phyloP scores from a whole-genome alignment of 1,284 basidiomycete species.

The Leccinum variabile region DNA sequence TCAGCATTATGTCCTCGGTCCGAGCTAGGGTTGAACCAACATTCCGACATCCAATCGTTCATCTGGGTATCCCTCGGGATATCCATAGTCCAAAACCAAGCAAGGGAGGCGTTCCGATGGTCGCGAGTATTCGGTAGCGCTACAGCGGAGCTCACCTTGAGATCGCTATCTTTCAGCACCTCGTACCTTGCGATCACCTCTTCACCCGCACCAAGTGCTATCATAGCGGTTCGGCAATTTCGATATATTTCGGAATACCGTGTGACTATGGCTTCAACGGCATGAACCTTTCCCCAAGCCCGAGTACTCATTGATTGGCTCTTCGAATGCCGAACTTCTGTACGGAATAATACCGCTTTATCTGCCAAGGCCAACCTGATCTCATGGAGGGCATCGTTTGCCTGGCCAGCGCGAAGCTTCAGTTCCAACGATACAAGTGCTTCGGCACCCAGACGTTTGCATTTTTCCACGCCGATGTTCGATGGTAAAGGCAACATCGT shows the following conservation, averaged over 20 bases:
- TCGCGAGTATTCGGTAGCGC: neutral
- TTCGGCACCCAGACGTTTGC: neutral
- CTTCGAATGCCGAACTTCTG: neutral
- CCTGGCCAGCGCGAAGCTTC: neutral
- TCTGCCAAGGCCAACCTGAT: neutral
- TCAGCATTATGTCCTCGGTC: neutral
- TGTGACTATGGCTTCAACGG: neutral
- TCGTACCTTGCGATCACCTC: neutral
- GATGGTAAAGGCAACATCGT: neutral
- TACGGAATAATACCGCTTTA: neutral
- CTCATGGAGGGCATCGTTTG: neutral
- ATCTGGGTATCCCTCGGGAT: neutral
- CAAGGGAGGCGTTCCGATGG: neutral
- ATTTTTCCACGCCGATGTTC: neutral
- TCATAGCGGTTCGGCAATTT: neutral
- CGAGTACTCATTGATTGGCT: neutral
- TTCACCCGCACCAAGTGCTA: neutral
- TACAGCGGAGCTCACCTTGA: neutral
- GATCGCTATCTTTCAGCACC: neutral
- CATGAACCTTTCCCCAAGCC: neutral
- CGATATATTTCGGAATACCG: neutral
- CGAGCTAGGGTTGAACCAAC: neutral
- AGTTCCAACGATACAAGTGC: neutral
- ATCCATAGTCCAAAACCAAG: slow-evolving; percentile 7
- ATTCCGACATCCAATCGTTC: slow-evolving; percentile 6